Evolutionary conservation across 2,329 filamentous ascomycete species (phyloP).

Genomic region (Clonostachys solani): DNA sequence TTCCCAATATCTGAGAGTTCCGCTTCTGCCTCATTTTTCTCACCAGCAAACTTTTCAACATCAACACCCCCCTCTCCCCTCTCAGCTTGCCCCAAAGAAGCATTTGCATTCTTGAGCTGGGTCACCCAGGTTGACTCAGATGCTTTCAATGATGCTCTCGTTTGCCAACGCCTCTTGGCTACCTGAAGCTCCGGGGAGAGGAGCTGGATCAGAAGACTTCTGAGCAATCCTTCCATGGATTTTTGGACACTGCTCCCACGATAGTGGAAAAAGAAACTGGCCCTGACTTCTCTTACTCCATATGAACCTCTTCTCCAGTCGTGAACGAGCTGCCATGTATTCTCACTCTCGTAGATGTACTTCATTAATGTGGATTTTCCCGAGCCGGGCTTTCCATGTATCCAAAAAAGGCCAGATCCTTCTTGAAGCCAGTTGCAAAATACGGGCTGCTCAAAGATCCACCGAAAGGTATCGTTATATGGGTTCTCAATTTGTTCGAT

Average conservation of each 20-base stretch:
- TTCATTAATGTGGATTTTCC: slow-evolving; percentile 37
- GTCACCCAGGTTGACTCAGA: too few species aligned
- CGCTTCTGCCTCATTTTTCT: too few species aligned
- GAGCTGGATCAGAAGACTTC: neutral
- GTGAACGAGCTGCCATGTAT: neutral
- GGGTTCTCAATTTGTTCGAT: neutral
- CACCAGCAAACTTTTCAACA: too few species aligned
- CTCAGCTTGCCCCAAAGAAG: too few species aligned
- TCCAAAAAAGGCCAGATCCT: slow-evolving; percentile 1
- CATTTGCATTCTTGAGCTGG: too few species aligned
- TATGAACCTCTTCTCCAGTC: too few species aligned
- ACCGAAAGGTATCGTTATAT: neutral
- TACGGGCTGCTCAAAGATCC: neutral
- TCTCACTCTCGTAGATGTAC: slow-evolving; percentile 4
- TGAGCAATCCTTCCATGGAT: neutral
- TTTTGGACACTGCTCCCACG: neutral
- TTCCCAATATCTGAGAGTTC: too few species aligned
- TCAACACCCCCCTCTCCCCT: too few species aligned
- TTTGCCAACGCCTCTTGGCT: too few species aligned
- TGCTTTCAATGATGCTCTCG: too few species aligned
- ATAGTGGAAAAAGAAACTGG: neutral
- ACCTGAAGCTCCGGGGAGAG: too few species aligned
- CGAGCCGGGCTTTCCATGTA: slow-evolving; percentile 13
- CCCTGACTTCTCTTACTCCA: too few species aligned
- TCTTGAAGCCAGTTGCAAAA: neutral